Evolutionary conservation across 345 rosid genomes (phyloP).

Genomic region (Boechera divaricarpa): DNA sequence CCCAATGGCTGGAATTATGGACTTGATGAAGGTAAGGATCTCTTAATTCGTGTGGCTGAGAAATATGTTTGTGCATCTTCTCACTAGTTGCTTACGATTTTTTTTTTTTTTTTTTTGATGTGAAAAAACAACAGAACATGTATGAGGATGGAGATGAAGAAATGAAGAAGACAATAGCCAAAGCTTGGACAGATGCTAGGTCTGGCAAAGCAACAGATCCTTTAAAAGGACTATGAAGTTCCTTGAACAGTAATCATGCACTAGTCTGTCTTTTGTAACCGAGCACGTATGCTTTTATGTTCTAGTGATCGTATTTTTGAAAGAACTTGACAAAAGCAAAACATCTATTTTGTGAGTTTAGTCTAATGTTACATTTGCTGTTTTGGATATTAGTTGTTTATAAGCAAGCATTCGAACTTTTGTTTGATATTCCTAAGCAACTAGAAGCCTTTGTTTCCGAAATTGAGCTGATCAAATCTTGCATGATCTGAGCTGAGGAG

Average conservation of each 20-base stretch:
- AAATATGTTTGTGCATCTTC: background rate
- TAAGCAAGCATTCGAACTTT: background rate
- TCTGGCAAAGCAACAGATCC: conserved; percentile 85
- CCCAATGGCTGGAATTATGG: conserved; percentile 99
- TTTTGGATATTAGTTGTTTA: background rate
- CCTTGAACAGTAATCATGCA: background rate
- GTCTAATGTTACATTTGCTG: background rate
- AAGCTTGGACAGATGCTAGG: conserved; percentile 99
- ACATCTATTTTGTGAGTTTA: background rate
- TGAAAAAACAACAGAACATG: conserved; percentile 65
- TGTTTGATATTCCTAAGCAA: background rate
- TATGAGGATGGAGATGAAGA: conserved; percentile 95
- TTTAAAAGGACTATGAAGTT: conserved; percentile 52
- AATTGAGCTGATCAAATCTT: background rate
- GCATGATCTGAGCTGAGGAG: background rate
- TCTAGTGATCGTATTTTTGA: background rate
- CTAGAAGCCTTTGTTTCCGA: background rate
- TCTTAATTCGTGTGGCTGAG: background rate
- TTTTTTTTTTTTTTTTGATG: background rate
- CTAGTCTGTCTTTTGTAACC: background rate
- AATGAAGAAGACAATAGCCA: conserved; percentile 92
- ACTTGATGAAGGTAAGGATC: conserved; percentile 77
- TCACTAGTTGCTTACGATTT: conserved; percentile 2
- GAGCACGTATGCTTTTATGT: background rate
- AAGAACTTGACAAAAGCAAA: background rate